Percentiles rank a stretch among this genome's conserved stretches.
These are phyloP conservation scores for Aspergillus neoniger DNA, from an alignment of 2,329 filamentous ascomycete species.

Conservation along the genomic window DNA sequence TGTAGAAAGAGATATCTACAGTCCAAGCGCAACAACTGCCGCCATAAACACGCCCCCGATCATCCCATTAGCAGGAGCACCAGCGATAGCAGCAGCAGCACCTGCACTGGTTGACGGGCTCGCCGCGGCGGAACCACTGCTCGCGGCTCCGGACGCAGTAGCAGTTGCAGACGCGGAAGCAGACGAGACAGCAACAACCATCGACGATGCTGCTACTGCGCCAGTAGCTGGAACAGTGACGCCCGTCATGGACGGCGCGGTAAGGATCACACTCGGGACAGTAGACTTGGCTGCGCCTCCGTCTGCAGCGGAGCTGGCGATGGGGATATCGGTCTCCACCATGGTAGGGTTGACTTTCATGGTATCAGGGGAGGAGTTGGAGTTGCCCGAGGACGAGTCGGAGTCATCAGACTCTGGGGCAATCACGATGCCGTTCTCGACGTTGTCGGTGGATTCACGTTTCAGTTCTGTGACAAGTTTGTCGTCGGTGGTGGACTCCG, in stretches of 20 bases:
- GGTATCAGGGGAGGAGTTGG: conserved; percentile 15
- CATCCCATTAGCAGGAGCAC: no score
- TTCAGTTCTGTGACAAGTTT: background rate
- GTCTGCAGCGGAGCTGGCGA: background rate
- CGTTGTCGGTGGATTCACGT: background rate
- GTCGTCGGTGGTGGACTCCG: background rate
- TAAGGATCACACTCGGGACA: background rate
- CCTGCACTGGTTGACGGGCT: conserved; percentile 1
- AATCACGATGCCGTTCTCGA: conserved; percentile 7
- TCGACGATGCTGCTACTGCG: background rate
- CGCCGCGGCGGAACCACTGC: background rate
- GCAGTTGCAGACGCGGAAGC: background rate
- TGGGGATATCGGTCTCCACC: conserved; percentile 17
- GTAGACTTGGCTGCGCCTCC: background rate
- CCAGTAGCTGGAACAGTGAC: no score
- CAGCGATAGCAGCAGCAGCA: background rate
- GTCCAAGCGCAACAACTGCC: no score
- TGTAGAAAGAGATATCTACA: no score
- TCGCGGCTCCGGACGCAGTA: no score
- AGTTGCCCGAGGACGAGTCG: conserved; percentile 6
- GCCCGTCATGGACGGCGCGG: background rate
- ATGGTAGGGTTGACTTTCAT: conserved; percentile 18
- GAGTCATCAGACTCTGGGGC: conserved; percentile 14
- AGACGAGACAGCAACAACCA: background rate
- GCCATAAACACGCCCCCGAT: no score